phyloP scores from a whole-genome alignment of 1,284 basidiomycete genomes.

The Naganishia sp. region DNA sequence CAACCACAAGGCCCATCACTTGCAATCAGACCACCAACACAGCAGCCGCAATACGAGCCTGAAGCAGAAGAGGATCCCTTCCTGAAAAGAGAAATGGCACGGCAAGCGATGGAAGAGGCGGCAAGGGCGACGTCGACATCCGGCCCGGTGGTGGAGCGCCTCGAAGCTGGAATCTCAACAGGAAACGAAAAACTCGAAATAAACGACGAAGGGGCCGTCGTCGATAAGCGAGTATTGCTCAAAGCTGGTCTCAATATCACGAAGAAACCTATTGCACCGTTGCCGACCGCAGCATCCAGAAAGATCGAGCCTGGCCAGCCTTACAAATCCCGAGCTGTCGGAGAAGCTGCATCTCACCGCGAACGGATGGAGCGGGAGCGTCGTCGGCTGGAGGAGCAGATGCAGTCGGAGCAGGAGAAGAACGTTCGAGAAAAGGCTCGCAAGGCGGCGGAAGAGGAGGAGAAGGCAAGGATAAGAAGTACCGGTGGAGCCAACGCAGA shows the following conservation, averaged over 20 bases:
- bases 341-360: conserved; percentile 70
- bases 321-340: conserved; percentile 65
- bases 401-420: conserved; percentile 69
- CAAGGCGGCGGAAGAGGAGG: conserved; percentile 56
- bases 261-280: conserved; percentile 47
- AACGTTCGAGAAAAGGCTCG: conserved; percentile 60
- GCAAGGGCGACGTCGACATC: conserved; percentile 21
- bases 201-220: conserved; percentile 96
- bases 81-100: conserved; percentile 40
- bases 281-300: conserved; percentile 37
- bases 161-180: conserved; percentile 33
- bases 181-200: conserved; percentile 85
- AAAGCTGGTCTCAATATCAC: conserved; percentile 86
- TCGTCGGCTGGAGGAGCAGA: conserved; percentile 69
- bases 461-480: conserved; percentile 55
- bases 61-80: conserved; percentile 64
- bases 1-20: conserved; percentile 31
- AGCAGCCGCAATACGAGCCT: conserved; percentile 39
- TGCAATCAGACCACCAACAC: conserved; percentile 31
- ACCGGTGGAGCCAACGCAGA: conserved; percentile 51
- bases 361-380: conserved; percentile 79
- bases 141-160: conserved; percentile 29
- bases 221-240: conserved; percentile 91
- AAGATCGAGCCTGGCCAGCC: conserved; percentile 40
- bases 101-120: conserved; percentile 26